Evolutionary conservation across 2,329 filamentous ascomycete species (phyloP).

Genomic region (Sclerotinia borealis): DNA sequence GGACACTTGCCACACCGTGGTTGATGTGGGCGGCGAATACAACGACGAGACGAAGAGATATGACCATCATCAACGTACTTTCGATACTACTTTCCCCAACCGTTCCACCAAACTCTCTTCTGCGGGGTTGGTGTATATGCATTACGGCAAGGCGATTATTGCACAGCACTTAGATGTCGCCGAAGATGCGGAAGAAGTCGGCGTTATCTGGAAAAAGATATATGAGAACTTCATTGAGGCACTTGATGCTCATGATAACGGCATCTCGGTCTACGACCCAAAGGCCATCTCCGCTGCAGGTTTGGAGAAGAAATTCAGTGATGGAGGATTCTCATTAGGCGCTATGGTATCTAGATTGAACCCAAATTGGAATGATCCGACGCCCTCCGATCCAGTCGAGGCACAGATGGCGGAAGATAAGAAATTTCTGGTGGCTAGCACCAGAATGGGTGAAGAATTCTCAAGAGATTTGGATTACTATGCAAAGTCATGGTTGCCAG

Average conservation of each 20-base stretch:
- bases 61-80: constrained; percentile 96
- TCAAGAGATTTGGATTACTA: constrained; percentile 73
- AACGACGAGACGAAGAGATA: constrained; percentile 70
- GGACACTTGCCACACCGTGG: constrained; percentile 82
- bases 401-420: constrained; percentile 73
- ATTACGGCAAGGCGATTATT: constrained; percentile 85
- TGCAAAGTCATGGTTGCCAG: constrained; percentile 75
- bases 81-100: constrained; percentile 76
- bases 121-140: constrained; percentile 90
- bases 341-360: constrained; percentile 78
- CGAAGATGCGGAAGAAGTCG: constrained; percentile 60
- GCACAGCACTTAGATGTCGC: constrained; percentile 56
- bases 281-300: constrained; percentile 61
- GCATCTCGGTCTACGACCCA: constrained; percentile 76
- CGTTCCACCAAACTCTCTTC: constrained; percentile 85
- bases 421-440: constrained; percentile 70
- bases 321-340: constrained; percentile 77
- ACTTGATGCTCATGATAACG: constrained; percentile 96
- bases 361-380: constrained; percentile 68
- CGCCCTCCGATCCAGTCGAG: constrained; percentile 45
- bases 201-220: constrained; percentile 76
- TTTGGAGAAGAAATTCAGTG: constrained; percentile 74
- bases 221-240: constrained; percentile 94
- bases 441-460: constrained; percentile 86
- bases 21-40: constrained; percentile 96